Conservation (phyloP, 352 stramenopile genomes). For the Pythium dissotocum region DNA sequence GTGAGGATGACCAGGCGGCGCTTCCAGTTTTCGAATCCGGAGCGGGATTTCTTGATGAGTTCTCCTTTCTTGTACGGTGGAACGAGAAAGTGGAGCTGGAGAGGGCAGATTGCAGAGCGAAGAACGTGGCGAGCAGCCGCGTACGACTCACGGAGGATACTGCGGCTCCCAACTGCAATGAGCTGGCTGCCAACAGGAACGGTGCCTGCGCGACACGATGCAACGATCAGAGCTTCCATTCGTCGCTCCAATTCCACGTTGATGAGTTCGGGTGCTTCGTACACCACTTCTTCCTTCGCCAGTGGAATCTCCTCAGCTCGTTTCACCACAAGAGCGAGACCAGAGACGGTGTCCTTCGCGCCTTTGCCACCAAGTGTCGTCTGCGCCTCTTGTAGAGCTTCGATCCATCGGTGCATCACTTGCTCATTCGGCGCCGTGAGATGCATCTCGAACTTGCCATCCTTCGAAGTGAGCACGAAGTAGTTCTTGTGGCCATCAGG, state of each 20-base stretch:
- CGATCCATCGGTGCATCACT: slow-evolving; percentile 88
- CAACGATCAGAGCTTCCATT: slow-evolving; percentile 76
- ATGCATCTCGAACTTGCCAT: slow-evolving; percentile 85
- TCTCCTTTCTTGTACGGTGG: slow-evolving; percentile 81
- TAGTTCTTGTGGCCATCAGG: slow-evolving; percentile 83
- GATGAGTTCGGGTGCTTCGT: slow-evolving; percentile 60
- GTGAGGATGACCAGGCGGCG: slow-evolving; percentile 75
- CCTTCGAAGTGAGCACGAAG: slow-evolving; percentile 82
- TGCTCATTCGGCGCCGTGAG: slow-evolving; percentile 79
- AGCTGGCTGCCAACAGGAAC: slow-evolving; percentile 77
- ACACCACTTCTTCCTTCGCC: slow-evolving; percentile 61
- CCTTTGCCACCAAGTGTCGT: slow-evolving; percentile 51
- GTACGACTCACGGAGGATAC: slow-evolving; percentile 70
- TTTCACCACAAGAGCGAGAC: slow-evolving; percentile 72
- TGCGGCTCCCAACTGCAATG: slow-evolving; percentile 56
- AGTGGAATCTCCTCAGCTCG: slow-evolving; percentile 79
- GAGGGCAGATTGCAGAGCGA: slow-evolving; percentile 54
- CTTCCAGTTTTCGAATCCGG: slow-evolving; percentile 88
- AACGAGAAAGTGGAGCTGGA: slow-evolving; percentile 77
- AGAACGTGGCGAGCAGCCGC: slow-evolving; percentile 49
- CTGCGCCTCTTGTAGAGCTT: slow-evolving; percentile 79
- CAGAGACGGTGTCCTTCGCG: slow-evolving; percentile 55
- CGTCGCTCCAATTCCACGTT: slow-evolving; percentile 72
- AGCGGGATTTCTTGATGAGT: slow-evolving; percentile 85
- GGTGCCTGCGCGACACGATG: slow-evolving; percentile 41